phyloP scores from a whole-genome alignment of 2,329 filamentous ascomycete species.

The Xylariales sp. region DNA sequence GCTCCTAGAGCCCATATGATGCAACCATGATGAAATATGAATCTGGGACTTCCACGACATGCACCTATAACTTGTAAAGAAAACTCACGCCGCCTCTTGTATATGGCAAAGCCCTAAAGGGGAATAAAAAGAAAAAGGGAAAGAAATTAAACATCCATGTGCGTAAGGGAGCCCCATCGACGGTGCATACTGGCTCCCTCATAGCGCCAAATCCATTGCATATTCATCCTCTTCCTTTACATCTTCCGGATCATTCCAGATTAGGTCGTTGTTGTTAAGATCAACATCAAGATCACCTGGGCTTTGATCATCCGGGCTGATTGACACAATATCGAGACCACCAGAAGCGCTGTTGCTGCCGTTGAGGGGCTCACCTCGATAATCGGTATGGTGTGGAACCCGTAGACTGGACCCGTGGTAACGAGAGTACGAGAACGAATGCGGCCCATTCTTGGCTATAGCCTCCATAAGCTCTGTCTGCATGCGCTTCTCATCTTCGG shows the following conservation, averaged over 20 bases:
- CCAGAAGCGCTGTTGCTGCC: too few species aligned
- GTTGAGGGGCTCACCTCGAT: slow-evolving; percentile 73
- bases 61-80: slow-evolving; percentile 1
- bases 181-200: too few species aligned
- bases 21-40: slow-evolving; percentile 13
- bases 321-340: slow-evolving; percentile 38
- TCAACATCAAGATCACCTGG: slow-evolving; percentile 36
- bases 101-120: slow-evolving; percentile 15
- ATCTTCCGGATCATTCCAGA: slow-evolving; percentile 67
- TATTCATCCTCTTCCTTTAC: slow-evolving; percentile 96
- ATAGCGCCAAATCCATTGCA: slow-evolving; percentile 65
- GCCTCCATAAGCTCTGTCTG: slow-evolving; percentile 87
- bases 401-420: slow-evolving; percentile 79
- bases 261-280: slow-evolving; percentile 47
- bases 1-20: slow-evolving; percentile 11
- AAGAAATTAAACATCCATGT: slow-evolving; percentile 4
- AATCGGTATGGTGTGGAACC: slow-evolving; percentile 90
- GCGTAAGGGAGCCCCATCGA: too few species aligned
- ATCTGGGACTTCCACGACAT: slow-evolving; percentile 7
- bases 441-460: slow-evolving; percentile 72
- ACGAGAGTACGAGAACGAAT: slow-evolving; percentile 79
- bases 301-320: slow-evolving; percentile 46
- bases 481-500: slow-evolving; percentile 94
- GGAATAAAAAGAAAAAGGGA: slow-evolving; percentile 9
- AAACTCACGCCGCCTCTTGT: slow-evolving; percentile 18